Base-by-base conservation (phyloP, 2,329 filamentous ascomycete species). In the Clarireedia paspali region DNA sequence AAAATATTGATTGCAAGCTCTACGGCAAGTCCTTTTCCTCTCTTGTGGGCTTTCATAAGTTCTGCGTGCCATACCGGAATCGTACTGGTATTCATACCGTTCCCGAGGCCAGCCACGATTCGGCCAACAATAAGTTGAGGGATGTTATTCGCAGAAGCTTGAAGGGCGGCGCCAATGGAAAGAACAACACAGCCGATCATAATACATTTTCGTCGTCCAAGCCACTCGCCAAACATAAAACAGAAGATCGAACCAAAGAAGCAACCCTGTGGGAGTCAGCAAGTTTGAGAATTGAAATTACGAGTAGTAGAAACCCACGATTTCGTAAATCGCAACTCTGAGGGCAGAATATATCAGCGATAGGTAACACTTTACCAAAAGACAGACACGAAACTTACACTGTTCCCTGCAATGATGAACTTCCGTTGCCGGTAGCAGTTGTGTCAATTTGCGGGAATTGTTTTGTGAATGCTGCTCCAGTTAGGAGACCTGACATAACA, bases 51-150 rank as follows among this genome's bases (percentile, higher is more conserved):
- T 14, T 75, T 76, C 40, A 78, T 81, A 2, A 77, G 80, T 65
- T 84, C 81, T 0, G 79, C 80, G 57, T 83, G 79, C 80, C 81
- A 84, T 50, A 79, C 82, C 5, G 81, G 81, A 1, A 77, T 72
- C 17, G 72, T 74, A 3, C 71, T 73, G 0, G 73, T 76, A 58
- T 76, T 75, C 64, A 76, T 74, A n/a, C 77, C 77, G 61, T 77
- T 77, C 1, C 76, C 75, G 57, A 79, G 70, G 4, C 75, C 78
- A 4, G 76, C 74, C 15, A 78, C 68, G 39, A 75, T 71, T 42
- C 76, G 70, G 9, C 75, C 75, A 27, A 77, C 69, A 40, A 83
- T 80, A 62, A 83, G 75, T 62, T 82, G 79, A 17, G 74, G 71
- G 44, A 81, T 69, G 38, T 70, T 72, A 36, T 70, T 72, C 5